These are phyloP conservation scores for Ceratocystis papillata DNA, from an alignment of 2,329 filamentous ascomycete genomes.

Conservation along the genomic window DNA sequence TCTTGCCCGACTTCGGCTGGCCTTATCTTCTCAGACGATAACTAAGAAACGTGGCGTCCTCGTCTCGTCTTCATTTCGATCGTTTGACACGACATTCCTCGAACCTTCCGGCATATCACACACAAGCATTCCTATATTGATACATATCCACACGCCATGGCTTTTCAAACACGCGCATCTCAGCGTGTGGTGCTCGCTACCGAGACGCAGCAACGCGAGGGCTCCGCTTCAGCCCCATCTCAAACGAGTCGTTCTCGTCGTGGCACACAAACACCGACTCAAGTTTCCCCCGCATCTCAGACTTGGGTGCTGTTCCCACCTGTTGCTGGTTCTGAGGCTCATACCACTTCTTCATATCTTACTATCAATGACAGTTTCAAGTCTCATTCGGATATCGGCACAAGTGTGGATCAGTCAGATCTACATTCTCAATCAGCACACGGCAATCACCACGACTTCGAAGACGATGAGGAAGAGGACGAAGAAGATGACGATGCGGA, in stretches of 20 bases:
- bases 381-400: constrained; percentile 18
- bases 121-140: not conserved
- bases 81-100: constrained; percentile 10
- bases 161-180: constrained; percentile 22
- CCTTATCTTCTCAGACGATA: not conserved
- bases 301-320: constrained; percentile 97
- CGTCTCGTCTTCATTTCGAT: not conserved
- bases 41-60: too few relatives aligned
- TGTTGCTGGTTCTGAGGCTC: constrained; percentile 43
- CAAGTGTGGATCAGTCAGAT: constrained; percentile 24
- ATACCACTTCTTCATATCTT: constrained; percentile 22
- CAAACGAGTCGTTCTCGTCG: constrained; percentile 19
- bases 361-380: constrained; percentile 23
- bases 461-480: constrained; percentile 13
- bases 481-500: constrained; percentile 55
- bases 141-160: constrained; percentile 15
- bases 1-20: not conserved
- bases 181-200: constrained; percentile 19
- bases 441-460: constrained; percentile 20
- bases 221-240: constrained; percentile 19
- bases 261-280: constrained; percentile 10
- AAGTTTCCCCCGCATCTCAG: constrained; percentile 27
- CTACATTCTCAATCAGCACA: constrained; percentile 19
- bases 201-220: constrained; percentile 17
- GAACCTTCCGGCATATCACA: not conserved